Evolutionary conservation across 2,329 filamentous ascomycete species (phyloP), one percentile per base, ranked within the genome.

Genomic region (Clarireedia sp.): DNA sequence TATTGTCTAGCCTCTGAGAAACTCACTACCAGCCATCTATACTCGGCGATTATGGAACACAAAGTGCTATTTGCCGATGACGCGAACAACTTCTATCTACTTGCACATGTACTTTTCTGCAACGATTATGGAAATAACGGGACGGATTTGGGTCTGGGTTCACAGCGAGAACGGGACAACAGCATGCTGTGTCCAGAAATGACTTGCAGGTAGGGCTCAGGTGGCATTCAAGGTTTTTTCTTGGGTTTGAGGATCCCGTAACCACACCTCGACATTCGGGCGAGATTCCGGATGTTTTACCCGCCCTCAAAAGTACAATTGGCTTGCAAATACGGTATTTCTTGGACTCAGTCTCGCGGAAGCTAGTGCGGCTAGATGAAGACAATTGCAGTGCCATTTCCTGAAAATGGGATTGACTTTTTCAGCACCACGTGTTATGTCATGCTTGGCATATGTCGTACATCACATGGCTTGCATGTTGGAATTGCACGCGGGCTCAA

Each of bases 71-170:
- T 8, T n/a, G 16, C 38, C 38, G 26, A 47, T 47, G 50, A 53
- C 47, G 21, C 41, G 21, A 41, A 47, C 17, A 24, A 38, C 24
- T 24, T 14, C 21, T 45, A 46, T 37, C 40, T 17, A 36, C 24
- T 36, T 46, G 5, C 3, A 36, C 21, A 16, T 24, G 29, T 29
- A 47, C 24, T 38, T 19, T 7, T 23, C 10, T 38, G 41, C 41
- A 53, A 53, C 50, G 50, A 53, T 38, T 53, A 53, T 47, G 41
- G 41, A 24, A 53, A 38, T 53, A 53, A 53, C 21, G 41, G 40
- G 50, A 47, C 21, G 33, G n/a, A 5, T n/a, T n/a, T 26, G 21
- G 19, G 45, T 47, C n/a, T 23, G 12, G 29, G 17, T 41, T 41
- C 38, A 46, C 9, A 38, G 10, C 29, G 37, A 29, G 50, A 47